phyloP scores from a whole-genome alignment of 192 early-diverging fungal genomes.

The Physocladia obscura region DNA sequence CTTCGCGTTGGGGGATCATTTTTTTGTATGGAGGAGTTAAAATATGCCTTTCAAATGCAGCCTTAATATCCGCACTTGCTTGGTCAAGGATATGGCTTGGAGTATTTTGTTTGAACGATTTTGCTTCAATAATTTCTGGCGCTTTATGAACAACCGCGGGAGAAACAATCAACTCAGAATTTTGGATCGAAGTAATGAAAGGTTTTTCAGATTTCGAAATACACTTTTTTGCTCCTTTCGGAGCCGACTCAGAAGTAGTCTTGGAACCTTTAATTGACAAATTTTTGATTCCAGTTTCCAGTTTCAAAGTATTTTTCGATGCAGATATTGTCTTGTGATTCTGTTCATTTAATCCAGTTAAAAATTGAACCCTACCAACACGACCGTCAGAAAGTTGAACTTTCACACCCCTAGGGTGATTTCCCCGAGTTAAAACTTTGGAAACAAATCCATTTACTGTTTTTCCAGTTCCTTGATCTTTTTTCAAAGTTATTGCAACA shows the following conservation, averaged over 20 bases:
- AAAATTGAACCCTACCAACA: slow-evolving; percentile 41
- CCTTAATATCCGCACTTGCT: slow-evolving; percentile 8
- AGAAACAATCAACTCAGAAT: background rate
- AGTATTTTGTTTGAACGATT: slow-evolving; percentile 12
- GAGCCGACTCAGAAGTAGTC: slow-evolving; percentile 1
- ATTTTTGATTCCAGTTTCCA: background rate
- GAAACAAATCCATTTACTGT: slow-evolving; percentile 30
- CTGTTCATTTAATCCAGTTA: slow-evolving; percentile 5
- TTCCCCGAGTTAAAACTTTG: slow-evolving; percentile 40
- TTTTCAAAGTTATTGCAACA: slow-evolving; percentile 38
- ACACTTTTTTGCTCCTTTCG: too few relatives aligned
- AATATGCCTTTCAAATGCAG: slow-evolving; percentile 14
- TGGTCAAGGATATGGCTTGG: background rate
- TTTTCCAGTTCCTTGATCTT: slow-evolving; percentile 43
- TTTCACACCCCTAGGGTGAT: slow-evolving; percentile 45
- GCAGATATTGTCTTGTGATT: background rate
- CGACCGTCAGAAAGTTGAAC: slow-evolving; percentile 39
- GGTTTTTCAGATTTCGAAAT: background rate
- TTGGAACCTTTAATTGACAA: background rate
- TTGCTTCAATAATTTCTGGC: background rate
- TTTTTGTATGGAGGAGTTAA: slow-evolving; percentile 5
- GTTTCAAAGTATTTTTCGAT: background rate
- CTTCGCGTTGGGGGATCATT: slow-evolving; percentile 36
- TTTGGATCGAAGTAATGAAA: slow-evolving; percentile 3
- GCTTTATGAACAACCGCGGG: background rate